These are phyloP conservation scores for Drechslerella coelobrocha DNA, from an alignment of 2,329 filamentous ascomycete species.

Conservation along the genomic window DNA sequence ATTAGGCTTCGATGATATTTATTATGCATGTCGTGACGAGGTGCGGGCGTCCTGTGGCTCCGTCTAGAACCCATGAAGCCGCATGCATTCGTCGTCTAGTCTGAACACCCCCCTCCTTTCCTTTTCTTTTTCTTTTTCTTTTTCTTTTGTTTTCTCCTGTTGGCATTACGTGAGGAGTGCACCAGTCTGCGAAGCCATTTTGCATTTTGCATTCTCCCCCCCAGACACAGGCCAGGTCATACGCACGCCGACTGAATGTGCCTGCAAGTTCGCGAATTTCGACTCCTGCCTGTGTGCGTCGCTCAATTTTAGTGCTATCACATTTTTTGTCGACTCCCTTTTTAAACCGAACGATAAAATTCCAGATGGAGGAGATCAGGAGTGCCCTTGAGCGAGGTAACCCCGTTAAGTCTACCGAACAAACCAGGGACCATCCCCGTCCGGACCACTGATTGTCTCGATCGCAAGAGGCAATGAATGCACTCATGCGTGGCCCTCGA, in stretches of 20 bases:
- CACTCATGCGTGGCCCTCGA: background rate
- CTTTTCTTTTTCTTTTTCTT: background rate
- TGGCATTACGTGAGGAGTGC: too few relatives aligned
- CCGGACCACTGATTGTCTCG: slow-evolving; percentile 13
- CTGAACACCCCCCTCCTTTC: background rate
- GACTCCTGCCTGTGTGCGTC: too few relatives aligned
- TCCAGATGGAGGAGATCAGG: background rate
- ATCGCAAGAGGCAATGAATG: background rate
- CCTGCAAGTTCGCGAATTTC: too few relatives aligned
- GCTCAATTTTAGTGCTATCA: background rate
- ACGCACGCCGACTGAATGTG: too few relatives aligned
- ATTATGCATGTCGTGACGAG: slow-evolving; percentile 11
- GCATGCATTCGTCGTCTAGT: slow-evolving; percentile 26
- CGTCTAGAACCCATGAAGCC: slow-evolving; percentile 28
- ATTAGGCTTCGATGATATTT: background rate
- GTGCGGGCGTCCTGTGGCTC: slow-evolving; percentile 22
- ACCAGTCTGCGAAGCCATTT: too few relatives aligned
- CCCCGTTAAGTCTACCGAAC: too few relatives aligned
- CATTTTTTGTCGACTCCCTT: background rate
- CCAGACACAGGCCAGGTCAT: too few relatives aligned
- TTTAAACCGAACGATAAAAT: background rate
- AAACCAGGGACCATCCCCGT: background rate
- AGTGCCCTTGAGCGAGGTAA: background rate
- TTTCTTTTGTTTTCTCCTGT: background rate
- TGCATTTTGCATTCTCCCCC: too few relatives aligned